These are phyloP conservation scores for Cystobasidium onofrii DNA, from an alignment of 768 basidiomycete genomes.

Conservation along the genomic window DNA sequence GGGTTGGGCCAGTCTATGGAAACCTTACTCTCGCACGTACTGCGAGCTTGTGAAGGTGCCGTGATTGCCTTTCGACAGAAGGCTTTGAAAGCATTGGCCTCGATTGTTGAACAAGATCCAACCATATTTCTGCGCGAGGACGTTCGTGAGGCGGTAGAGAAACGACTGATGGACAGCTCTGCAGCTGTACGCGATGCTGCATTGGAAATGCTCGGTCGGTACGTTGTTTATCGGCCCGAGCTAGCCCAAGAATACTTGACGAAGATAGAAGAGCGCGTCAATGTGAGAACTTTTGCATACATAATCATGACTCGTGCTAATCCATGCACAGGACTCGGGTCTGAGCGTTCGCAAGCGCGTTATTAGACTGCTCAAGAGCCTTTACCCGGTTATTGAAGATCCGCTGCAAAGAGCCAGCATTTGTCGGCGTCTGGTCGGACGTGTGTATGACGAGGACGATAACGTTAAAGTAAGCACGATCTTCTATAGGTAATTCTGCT, in stretches of 20 bases:
- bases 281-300: no score
- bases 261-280: conserved; percentile 79
- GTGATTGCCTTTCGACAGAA: conserved; percentile 90
- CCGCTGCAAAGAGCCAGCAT: conserved; percentile 64
- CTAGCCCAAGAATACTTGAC: conserved; percentile 84
- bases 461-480: conserved; percentile 68
- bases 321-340: conserved; percentile 82
- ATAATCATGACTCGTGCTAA: no score
- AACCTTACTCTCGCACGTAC: conserved; percentile 68
- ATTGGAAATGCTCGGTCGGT: conserved; percentile 94
- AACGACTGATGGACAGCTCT: conserved; percentile 79
- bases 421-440: conserved; percentile 65
- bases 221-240: conserved; percentile 77
- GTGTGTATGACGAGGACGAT: conserved; percentile 89
- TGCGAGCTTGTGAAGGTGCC: conserved; percentile 71
- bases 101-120: conserved; percentile 82
- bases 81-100: conserved; percentile 77
- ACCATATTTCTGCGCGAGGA: conserved; percentile 64
- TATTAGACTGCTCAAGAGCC: conserved; percentile 80
- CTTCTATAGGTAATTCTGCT: no score
- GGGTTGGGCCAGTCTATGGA: conserved; percentile 70
- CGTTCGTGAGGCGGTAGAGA: conserved; percentile 78
- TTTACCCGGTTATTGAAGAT: conserved; percentile 62
- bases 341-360: conserved; percentile 88
- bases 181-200: conserved; percentile 93